phyloP scores from a whole-genome alignment of 306 rosid genomes.

The Aeschynomene evenia region DNA sequence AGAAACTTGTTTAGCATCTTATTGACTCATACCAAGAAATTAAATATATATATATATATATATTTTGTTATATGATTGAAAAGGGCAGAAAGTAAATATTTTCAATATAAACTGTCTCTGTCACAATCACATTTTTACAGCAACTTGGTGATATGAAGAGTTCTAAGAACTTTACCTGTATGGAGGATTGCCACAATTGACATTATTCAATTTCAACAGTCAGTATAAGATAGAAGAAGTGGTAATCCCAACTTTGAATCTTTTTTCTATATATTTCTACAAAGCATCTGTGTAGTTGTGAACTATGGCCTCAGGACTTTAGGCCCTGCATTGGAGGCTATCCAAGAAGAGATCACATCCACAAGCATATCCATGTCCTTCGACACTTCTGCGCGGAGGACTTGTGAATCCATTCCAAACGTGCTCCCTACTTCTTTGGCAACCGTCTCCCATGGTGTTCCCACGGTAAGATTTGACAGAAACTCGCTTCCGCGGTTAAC shows the following conservation, averaged over 20 bases:
- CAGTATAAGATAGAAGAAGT: not conserved
- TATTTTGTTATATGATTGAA: too few relatives aligned
- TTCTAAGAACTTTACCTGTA: conserved; percentile 20
- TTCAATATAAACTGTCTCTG: not conserved
- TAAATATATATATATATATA: too few relatives aligned
- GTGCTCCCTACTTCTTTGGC: conserved; percentile 93
- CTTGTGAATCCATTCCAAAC: conserved; percentile 65
- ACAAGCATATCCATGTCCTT: conserved; percentile 82
- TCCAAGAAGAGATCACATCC: conserved; percentile 75
- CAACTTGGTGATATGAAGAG: not conserved
- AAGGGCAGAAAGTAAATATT: conserved; percentile 7
- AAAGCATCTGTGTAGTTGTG: not conserved
- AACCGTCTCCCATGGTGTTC: conserved; percentile 92
- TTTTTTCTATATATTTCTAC: conserved; percentile 7
- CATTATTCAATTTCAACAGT: not conserved
- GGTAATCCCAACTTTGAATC: not conserved
- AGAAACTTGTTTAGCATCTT: too few relatives aligned
- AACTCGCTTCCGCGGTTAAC: conserved; percentile 91
- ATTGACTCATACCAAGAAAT: too few relatives aligned
- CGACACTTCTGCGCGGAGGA: conserved; percentile 64
- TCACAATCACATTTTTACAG: conserved; percentile 27
- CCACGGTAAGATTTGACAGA: conserved; percentile 65
- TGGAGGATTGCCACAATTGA: conserved; percentile 20
- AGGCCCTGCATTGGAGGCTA: conserved; percentile 70
- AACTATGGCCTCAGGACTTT: conserved; percentile 53